These are phyloP conservation scores for Lepiota brunneoincarnata DNA, from an alignment of 768 basidiomycete species.

Conservation along the genomic window DNA sequence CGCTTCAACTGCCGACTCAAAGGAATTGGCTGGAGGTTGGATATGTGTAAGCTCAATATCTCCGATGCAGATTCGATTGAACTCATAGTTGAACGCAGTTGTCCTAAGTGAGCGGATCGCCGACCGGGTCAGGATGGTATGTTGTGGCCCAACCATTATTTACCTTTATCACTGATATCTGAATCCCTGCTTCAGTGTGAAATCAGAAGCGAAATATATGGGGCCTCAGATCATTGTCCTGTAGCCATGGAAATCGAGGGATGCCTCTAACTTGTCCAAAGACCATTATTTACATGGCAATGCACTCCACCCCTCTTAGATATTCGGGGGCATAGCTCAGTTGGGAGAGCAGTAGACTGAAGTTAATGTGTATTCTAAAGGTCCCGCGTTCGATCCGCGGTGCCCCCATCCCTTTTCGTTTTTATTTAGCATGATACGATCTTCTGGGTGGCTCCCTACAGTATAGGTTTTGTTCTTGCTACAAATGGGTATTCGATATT, in stretches of 20 bases:
- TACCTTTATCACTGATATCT: not conserved
- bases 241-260: slow-evolving; percentile 73
- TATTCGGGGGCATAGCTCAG: slow-evolving; percentile 56
- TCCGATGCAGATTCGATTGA: not conserved
- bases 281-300: not conserved
- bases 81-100: slow-evolving; percentile 38
- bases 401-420: slow-evolving; percentile 46
- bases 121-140: slow-evolving; percentile 58
- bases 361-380: slow-evolving; percentile 49
- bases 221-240: slow-evolving; percentile 86
- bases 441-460: no score
- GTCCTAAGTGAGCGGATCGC: slow-evolving; percentile 70
- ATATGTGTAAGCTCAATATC: slow-evolving; percentile 59
- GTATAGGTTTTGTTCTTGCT: not conserved
- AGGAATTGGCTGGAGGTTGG: slow-evolving; percentile 85
- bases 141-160: slow-evolving; percentile 7
- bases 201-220: slow-evolving; percentile 81
- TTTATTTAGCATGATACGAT: no score
- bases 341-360: slow-evolving; percentile 70
- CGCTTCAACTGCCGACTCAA: slow-evolving; percentile 78
- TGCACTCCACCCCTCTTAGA: not conserved
- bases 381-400: slow-evolving; percentile 76
- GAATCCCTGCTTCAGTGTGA: slow-evolving; percentile 52
- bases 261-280: not conserved
- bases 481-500: not conserved